These are phyloP conservation scores for Lasiosphaeria hispida DNA, from an alignment of 495 filamentous ascomycete genomes.

Conservation along the genomic window DNA sequence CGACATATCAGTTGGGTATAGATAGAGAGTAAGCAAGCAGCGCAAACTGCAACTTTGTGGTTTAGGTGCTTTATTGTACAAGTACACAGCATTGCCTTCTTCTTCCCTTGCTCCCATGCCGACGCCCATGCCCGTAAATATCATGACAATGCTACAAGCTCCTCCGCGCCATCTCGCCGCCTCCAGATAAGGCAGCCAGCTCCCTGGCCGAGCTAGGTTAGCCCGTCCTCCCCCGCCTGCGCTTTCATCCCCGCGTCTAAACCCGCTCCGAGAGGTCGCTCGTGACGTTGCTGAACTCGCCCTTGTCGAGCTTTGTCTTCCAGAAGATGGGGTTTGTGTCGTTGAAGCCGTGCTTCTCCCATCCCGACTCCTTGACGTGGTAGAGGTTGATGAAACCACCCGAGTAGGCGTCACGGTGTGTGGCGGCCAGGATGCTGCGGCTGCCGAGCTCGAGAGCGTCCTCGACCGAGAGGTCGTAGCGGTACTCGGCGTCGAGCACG, in stretches of 20 bases:
- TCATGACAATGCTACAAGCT: conserved; percentile 24
- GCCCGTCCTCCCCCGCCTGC: too few relatives aligned
- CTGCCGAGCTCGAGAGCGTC: conserved; percentile 88
- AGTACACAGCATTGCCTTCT: conserved; percentile 19
- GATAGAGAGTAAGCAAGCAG: background rate
- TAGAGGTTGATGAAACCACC: conserved; percentile 98
- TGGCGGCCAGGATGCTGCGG: conserved; percentile 92
- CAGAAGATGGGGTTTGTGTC: conserved; percentile 97
- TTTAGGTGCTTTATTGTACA: conserved; percentile 28
- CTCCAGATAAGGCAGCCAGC: background rate
- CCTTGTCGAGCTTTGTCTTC: conserved; percentile 97
- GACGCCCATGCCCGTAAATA: conserved; percentile 15
- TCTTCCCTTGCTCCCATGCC: background rate
- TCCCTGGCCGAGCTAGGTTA: too few relatives aligned
- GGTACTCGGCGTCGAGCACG: conserved; percentile 93
- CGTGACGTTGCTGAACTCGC: conserved; percentile 96
- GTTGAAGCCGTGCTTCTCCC: conserved; percentile 96
- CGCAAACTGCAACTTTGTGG: conserved; percentile 13
- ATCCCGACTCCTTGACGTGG: conserved; percentile 96
- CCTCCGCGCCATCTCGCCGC: conserved; percentile 9
- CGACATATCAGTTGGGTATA: background rate
- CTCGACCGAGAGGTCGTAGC: conserved; percentile 78
- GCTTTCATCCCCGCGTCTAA: background rate
- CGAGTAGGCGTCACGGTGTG: conserved; percentile 95
- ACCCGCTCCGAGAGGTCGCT: conserved; percentile 59